A percentile compares a stretch with the other conserved stretches of the same genome.
These are phyloP conservation scores for Ilex paraguariensis DNA, from an alignment of 305 asterid species.

Conservation along the genomic window DNA sequence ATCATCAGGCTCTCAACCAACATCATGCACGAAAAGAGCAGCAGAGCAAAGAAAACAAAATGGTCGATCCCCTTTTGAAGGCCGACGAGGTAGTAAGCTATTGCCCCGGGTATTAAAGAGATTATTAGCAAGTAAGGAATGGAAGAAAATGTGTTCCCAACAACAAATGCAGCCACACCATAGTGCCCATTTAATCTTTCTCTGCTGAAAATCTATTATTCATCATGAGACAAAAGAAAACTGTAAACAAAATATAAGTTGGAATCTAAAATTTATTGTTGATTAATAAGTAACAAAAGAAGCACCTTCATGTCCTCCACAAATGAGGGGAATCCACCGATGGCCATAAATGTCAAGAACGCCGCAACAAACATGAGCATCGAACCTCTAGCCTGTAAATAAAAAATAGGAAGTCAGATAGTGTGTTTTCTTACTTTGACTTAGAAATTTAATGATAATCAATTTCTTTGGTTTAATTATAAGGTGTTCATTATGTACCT, in stretches of 20 bases:
- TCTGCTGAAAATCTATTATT: conserved; percentile 32
- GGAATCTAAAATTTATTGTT: background rate
- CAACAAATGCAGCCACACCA: conserved; percentile 37
- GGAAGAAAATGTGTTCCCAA: conserved; percentile 47
- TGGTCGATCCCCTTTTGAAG: conserved; percentile 42
- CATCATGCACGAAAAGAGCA: conserved; percentile 46
- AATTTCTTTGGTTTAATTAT: background rate
- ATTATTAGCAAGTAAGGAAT: conserved; percentile 31
- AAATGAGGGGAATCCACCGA: conserved; percentile 74
- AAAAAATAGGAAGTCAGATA: background rate
- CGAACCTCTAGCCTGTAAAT: conserved; percentile 56
- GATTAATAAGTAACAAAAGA: background rate
- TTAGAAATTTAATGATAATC: no score
- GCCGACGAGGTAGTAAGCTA: conserved; percentile 50
- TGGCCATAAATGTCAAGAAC: conserved; percentile 59
- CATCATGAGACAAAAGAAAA: background rate
- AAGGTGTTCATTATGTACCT: background rate
- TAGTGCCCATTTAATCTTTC: conserved; percentile 57
- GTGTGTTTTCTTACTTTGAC: no score
- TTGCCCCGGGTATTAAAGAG: conserved; percentile 43
- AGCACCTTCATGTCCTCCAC: conserved; percentile 71
- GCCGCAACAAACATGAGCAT: conserved; percentile 51
- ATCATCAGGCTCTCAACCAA: conserved; percentile 63
- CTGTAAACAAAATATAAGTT: background rate
- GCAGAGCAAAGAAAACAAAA: conserved; percentile 32